Conservation (phyloP, 257 asterid species). For the Salvia miltiorrhiza region DNA sequence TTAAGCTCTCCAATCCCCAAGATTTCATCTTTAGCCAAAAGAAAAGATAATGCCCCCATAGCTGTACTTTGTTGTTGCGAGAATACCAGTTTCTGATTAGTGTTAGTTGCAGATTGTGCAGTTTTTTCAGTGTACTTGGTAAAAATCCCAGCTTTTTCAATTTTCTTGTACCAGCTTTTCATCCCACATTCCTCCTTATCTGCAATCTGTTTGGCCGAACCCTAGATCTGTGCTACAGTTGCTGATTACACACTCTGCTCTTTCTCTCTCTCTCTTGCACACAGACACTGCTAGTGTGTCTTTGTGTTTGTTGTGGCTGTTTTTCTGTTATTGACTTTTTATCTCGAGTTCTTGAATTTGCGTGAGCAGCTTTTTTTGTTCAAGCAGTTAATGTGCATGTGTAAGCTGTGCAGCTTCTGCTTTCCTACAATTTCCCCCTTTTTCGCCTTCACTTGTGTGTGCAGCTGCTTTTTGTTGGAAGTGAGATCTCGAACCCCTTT, state of each 20-base stretch:
- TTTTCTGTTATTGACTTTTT: neutral
- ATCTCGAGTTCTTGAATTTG: conserved; percentile 16
- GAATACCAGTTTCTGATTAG: neutral
- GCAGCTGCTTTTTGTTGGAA: conserved; percentile 24
- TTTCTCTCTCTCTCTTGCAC: neutral
- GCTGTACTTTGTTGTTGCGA: conserved; percentile 20
- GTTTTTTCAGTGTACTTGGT: conserved; percentile 30
- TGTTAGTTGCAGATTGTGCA: conserved; percentile 18
- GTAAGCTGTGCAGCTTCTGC: conserved; percentile 8
- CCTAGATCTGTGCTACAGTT: conserved; percentile 89
- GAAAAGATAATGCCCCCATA: conserved; percentile 24
- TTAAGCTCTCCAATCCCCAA: neutral
- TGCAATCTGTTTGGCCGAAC: conserved; percentile 56
- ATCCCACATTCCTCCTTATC: conserved; percentile 21
- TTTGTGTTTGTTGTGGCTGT: conserved; percentile 19
- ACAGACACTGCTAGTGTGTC: conserved; percentile 27
- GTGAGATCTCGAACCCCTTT: conserved; percentile 20
- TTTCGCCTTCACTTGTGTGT: conserved; percentile 1
- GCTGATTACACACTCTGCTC: conserved; percentile 44
- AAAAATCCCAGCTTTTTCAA: conserved; percentile 21
- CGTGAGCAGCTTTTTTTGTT: conserved; percentile 31
- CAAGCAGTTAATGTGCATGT: conserved; percentile 24
- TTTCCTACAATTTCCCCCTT: neutral
- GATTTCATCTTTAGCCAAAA: conserved; percentile 14
- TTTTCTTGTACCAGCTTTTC: conserved; percentile 23